Evolutionary conservation across 495 filamentous ascomycete species (phyloP), one percentile per base, ranked within the genome.

Genomic region (Acidomyces sp.): DNA sequence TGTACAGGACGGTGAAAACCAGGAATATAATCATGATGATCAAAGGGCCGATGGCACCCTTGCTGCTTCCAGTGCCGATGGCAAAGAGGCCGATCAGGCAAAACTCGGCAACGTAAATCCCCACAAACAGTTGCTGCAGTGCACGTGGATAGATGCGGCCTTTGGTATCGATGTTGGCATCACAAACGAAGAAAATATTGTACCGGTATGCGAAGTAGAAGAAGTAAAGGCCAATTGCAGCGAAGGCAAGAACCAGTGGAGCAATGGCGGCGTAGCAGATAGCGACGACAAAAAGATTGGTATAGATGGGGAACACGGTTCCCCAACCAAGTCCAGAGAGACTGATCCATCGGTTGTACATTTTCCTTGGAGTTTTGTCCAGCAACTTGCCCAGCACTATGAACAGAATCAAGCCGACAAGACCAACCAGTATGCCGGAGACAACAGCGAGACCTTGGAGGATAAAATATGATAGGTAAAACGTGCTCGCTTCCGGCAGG

Each of bases 171-270:
- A 95, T 79, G 37, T 68, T 46, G 21, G 80, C 71, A 53, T 92
- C 82, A 37, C 78, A 84, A 36, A 94, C 85, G 60, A 92, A 97
- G 34, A 97, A 71, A 52, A 96, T 57, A 56, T 97, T 93, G 70
- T 97, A 96, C 4, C 85, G 75, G 72, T 83, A 95, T 39, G 90
- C 87, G 34, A 93, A 66, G 62, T 95, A 95, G 63, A 97, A 84
- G 39, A 94, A 66, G 39, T 71, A 77, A 43, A 96, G 68, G 42
- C 83, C 88, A 36, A 95, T 67, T 15, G 78, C 77, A 24, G 81
- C 80, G 61, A 95, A 95, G 17, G 78, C 84, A 32, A 95, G 65
- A 53, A 96, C 80, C 30, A 96, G 62, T 0, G 90, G 90, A 12
- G 90, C 85, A 54, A 96, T 95, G 56, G 74, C 77, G 22, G 86